Evolutionary conservation across 768 basidiomycete species (phyloP).

Genomic region (Naematelia encephala): DNA sequence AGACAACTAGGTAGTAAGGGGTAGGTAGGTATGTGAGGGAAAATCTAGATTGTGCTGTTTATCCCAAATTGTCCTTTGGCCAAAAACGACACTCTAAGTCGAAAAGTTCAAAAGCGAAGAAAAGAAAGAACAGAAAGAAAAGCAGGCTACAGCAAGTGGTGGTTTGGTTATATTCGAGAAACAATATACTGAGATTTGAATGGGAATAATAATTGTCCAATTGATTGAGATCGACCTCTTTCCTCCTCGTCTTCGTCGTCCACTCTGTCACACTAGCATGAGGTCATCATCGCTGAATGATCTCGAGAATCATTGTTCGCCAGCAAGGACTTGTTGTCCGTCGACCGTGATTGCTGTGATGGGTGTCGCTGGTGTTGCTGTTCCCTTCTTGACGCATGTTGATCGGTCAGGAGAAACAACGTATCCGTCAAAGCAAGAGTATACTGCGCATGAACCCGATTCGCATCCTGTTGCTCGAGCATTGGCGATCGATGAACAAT

Average conservation of each 20-base stretch:
- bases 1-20: too few species aligned
- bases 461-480: conserved; percentile 46
- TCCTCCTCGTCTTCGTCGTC: background rate
- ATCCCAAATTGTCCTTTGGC: background rate
- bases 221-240: too few species aligned
- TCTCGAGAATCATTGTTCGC: background rate
- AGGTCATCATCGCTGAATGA: too few species aligned
- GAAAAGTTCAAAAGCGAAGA: background rate
- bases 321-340: conserved; percentile 1
- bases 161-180: too few species aligned
- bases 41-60: background rate
- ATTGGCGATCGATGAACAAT: conserved; percentile 44
- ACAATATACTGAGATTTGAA: too few species aligned
- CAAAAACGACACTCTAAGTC: background rate
- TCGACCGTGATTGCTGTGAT: conserved; percentile 21
- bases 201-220: too few species aligned
- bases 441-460: conserved; percentile 37
- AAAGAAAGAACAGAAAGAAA: too few species aligned
- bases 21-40: background rate
- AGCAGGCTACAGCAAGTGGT: too few species aligned
- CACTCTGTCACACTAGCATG: too few species aligned
- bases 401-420: conserved; percentile 40
- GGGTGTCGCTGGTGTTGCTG: conserved; percentile 30
- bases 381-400: conserved; percentile 39
- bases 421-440: conserved; percentile 47